Conservation (phyloP, 2,329 filamentous ascomycete species). For the Trichoderma endophyticum region DNA sequence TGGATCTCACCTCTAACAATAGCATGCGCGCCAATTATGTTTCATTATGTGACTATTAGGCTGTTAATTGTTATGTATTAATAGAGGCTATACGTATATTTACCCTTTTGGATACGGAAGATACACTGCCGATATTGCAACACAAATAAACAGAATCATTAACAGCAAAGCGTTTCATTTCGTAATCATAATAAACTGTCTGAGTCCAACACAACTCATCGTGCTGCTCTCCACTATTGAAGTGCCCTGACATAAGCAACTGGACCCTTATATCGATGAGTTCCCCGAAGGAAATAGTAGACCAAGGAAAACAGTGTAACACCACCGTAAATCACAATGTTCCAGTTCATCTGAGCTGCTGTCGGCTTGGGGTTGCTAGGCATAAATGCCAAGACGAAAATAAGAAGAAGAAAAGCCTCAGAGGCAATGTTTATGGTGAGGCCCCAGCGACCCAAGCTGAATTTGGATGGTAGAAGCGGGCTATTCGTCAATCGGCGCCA, state of each 20-base stretch:
- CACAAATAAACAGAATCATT: not conserved
- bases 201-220: not conserved
- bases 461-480: not conserved
- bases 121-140: not conserved
- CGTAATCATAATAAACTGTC: not conserved
- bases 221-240: not conserved
- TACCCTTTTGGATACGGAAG: not conserved
- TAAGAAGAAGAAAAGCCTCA: not conserved
- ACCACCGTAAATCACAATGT: not conserved
- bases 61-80: not conserved
- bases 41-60: not conserved
- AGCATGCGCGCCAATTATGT: slow-evolving; percentile 1
- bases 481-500: not conserved
- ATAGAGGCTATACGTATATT: not conserved
- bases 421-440: not conserved
- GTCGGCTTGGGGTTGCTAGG: not conserved
- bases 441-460: not conserved
- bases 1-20: not conserved
- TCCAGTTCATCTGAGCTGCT: slow-evolving; percentile 1
- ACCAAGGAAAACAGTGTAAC: not conserved
- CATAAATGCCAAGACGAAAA: not conserved
- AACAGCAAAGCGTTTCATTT: not conserved
- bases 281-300: not conserved
- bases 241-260: not conserved
- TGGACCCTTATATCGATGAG: not conserved